Percentiles rank a stretch among this genome's conserved stretches.
Evolutionary conservation across 192 early-diverging fungal genomes (phyloP).

Genomic region (Allomyces macrogynus): DNA sequence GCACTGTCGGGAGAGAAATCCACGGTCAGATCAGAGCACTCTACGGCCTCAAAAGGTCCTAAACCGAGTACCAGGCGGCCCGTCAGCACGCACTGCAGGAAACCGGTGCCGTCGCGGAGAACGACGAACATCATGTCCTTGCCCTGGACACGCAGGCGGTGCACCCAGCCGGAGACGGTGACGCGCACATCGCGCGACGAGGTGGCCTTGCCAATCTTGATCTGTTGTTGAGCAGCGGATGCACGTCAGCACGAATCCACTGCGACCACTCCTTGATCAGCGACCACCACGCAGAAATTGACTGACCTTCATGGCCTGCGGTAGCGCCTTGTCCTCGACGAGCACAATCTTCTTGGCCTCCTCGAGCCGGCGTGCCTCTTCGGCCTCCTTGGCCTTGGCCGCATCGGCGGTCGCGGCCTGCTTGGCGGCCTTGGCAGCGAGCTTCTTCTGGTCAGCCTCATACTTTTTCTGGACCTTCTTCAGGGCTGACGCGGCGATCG

Average conservation of each 20-base stretch:
- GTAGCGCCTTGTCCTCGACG: slow-evolving; percentile 46
- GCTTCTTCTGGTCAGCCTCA: slow-evolving; percentile 44
- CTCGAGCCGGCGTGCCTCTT: slow-evolving; percentile 57
- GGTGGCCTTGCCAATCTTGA: slow-evolving; percentile 49
- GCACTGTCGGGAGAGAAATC: slow-evolving; percentile 33
- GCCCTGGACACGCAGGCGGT: slow-evolving; percentile 84
- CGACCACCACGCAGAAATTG: neutral
- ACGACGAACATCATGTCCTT: slow-evolving; percentile 92
- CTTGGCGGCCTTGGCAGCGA: slow-evolving; percentile 14
- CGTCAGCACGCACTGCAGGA: slow-evolving; percentile 78
- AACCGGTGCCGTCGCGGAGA: slow-evolving; percentile 86
- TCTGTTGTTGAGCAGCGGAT: slow-evolving; percentile 17
- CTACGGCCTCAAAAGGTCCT: neutral
- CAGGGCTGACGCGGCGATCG: slow-evolving; percentile 66
- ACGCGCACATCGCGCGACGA: slow-evolving; percentile 55
- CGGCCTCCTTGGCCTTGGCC: slow-evolving; percentile 18
- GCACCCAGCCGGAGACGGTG: slow-evolving; percentile 85
- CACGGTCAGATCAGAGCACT: neutral
- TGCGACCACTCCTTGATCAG: neutral
- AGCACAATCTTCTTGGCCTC: slow-evolving; percentile 68
- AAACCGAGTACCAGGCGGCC: slow-evolving; percentile 44
- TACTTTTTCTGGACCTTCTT: slow-evolving; percentile 76
- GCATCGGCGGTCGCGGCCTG: slow-evolving; percentile 23
- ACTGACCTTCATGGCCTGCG: slow-evolving; percentile 48
- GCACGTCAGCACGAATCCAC: neutral